Evolutionary conservation across 2,329 filamentous ascomycete species (phyloP).

Genomic region (Pseudocercospora fuligena): DNA sequence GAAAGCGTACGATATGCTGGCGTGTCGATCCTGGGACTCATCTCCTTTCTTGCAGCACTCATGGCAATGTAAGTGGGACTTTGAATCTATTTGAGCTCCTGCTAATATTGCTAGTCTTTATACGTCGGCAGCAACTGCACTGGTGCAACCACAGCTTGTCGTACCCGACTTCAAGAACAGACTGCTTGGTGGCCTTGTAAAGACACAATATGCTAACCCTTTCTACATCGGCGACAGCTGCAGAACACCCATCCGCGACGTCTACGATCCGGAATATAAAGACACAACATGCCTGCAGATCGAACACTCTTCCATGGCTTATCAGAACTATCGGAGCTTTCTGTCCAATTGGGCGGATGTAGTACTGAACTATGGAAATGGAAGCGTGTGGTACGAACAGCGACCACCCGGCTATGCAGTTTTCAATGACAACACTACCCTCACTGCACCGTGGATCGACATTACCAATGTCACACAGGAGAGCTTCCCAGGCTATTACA

Average conservation of each 20-base stretch:
- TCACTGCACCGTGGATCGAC: conserved; percentile 72
- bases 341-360: conserved; percentile 52
- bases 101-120: conserved; percentile 57
- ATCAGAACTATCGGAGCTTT: conserved; percentile 70
- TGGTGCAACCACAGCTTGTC: conserved; percentile 74
- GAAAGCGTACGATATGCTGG: conserved; percentile 68
- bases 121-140: conserved; percentile 74
- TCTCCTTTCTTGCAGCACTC: conserved; percentile 69
- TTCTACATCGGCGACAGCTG: conserved; percentile 62
- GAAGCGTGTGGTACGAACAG: no score
- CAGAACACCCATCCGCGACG: conserved; percentile 60
- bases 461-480: no score
- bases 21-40: conserved; percentile 64
- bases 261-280: conserved; percentile 47
- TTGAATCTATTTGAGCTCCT: no score
- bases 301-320: conserved; percentile 70
- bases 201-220: conserved; percentile 67
- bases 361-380: conserved; percentile 53
- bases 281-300: conserved; percentile 69
- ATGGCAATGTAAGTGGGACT: conserved; percentile 60
- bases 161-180: conserved; percentile 58
- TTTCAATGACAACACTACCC: conserved; percentile 73
- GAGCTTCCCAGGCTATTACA: conserved; percentile 27
- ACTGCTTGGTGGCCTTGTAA: conserved; percentile 61
- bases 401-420: conserved; percentile 69